Conservation (phyloP, 441 rosid genomes). For the Croton setiger region DNA sequence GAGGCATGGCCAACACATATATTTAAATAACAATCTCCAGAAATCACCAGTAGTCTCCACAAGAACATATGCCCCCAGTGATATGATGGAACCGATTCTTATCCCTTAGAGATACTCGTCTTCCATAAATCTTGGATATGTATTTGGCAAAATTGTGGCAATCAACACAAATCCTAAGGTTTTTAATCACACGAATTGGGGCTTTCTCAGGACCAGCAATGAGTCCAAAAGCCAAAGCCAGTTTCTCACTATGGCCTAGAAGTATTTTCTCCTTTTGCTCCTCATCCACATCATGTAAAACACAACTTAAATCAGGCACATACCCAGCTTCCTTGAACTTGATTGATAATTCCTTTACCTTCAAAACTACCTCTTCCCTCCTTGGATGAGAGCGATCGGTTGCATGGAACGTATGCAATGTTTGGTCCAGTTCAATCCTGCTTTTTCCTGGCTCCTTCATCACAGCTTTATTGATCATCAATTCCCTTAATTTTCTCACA, state of each 20-base stretch:
- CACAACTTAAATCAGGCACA: conserved; percentile 72
- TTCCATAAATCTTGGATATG: conserved; percentile 20
- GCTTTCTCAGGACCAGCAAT: conserved; percentile 42
- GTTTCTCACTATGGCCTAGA: conserved; percentile 77
- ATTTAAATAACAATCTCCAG: neutral
- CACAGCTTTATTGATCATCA: conserved; percentile 53
- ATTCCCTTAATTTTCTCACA: conserved; percentile 44
- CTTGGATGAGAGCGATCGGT: conserved; percentile 56
- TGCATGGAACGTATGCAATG: conserved; percentile 48
- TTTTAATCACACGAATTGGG: conserved; percentile 68
- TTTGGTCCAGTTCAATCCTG: conserved; percentile 49
- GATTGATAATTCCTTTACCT: conserved; percentile 46
- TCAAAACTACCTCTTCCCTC: conserved; percentile 54
- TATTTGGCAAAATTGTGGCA: conserved; percentile 83
- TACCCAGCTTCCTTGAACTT: conserved; percentile 76
- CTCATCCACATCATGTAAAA: conserved; percentile 73
- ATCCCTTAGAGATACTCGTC: conserved; percentile 60
- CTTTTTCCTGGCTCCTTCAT: conserved; percentile 66
- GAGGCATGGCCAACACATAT: neutral
- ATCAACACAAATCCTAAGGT: conserved; percentile 75
- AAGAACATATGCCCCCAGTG: conserved; percentile 58
- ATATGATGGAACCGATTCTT: conserved; percentile 71
- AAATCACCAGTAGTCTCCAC: conserved; percentile 82
- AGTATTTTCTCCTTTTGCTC: conserved; percentile 90
- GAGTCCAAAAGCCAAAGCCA: conserved; percentile 70